Base-by-base conservation (phyloP, 164 flowering plant species). In the Magnolia changhungtana region DNA sequence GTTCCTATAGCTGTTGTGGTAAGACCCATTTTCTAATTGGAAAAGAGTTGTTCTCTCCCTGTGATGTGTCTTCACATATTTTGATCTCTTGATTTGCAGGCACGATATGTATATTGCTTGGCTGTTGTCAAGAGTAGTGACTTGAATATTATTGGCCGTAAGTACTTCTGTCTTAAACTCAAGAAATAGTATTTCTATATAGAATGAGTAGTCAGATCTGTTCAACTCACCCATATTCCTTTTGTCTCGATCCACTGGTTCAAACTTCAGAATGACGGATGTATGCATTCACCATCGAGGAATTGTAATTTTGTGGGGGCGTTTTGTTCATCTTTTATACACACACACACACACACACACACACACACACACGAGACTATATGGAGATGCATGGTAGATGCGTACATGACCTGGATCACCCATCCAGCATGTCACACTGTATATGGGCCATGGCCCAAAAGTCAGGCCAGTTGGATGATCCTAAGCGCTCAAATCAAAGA, bases 111-210 rank as follows among this genome's bases (percentile, higher is more conserved):
- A 0, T 92, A 85, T 79, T 96, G 98, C 78, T 81, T 96, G 81
- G 97, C 78, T 58, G 51, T 94, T 67, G 79, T 90, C 73, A 89
- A 87, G 79, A 89, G 96, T 80, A 84, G 72, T n/a, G 87, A 86
- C 78, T 69, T 94, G 27, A 87, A 89, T 77, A 87, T 96, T 73
- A 92, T 94, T 77, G 98, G 98, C 80, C 92, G 99, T 96, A 80
- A 91, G 98, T 88, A 75, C 79, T 72, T 75, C 37, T 3, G 1
- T 72, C 67, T 27, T 37, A 61, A 73, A 20, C 14, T 13, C 2
- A 8, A 74, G 0, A 8, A 74, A 8, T 67, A 23, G 10, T 31
- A 52, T 63, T 49, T 63, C 8, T 18, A 50, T 37, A 11, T 72
- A 50, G 16, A 52, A 70, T 49, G 27, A n/a, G 18, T 4, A 19